A percentile compares a stretch with the other conserved stretches of the same genome.
Conservation (phyloP, 164 flowering plant genomes). For the Tetrastigma voinierianum region DNA sequence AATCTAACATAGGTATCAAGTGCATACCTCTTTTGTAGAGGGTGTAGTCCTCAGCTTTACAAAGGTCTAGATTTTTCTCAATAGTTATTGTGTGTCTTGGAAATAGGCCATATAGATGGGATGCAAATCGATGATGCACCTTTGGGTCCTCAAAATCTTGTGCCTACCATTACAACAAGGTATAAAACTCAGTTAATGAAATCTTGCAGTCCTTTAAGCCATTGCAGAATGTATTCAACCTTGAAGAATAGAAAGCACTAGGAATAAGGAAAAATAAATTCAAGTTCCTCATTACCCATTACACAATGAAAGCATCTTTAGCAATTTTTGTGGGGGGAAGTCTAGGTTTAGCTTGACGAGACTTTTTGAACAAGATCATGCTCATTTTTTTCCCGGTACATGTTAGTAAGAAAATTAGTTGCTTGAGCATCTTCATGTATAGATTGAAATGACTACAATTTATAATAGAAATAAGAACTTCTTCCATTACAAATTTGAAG, state of each 20-base stretch:
- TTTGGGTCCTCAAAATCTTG: constrained; percentile 87
- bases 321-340: constrained; percentile 71
- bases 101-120: constrained; percentile 87
- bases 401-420: constrained; percentile 19
- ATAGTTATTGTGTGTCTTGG: constrained; percentile 84
- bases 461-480: background rate
- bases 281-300: constrained; percentile 62
- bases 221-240: too few relatives aligned
- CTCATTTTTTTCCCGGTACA: constrained; percentile 65
- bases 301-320: constrained; percentile 88
- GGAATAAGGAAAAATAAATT: background rate
- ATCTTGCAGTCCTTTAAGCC: background rate
- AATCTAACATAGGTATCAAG: background rate
- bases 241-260: background rate
- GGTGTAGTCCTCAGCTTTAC: constrained; percentile 79
- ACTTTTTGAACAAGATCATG: constrained; percentile 55
- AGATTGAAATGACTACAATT: background rate
- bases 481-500: constrained; percentile 3
- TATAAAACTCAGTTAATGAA: background rate
- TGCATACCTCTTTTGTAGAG: constrained; percentile 76
- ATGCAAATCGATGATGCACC: constrained; percentile 76
- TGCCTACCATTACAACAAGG: constrained; percentile 54
- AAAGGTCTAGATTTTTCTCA: constrained; percentile 72
- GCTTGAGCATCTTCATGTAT: background rate
- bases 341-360: constrained; percentile 48